Percentiles rank a stretch among this genome's conserved stretches.
These are phyloP conservation scores for Gossypium lobatum DNA, from an alignment of 441 rosid genomes.

Conservation along the genomic window DNA sequence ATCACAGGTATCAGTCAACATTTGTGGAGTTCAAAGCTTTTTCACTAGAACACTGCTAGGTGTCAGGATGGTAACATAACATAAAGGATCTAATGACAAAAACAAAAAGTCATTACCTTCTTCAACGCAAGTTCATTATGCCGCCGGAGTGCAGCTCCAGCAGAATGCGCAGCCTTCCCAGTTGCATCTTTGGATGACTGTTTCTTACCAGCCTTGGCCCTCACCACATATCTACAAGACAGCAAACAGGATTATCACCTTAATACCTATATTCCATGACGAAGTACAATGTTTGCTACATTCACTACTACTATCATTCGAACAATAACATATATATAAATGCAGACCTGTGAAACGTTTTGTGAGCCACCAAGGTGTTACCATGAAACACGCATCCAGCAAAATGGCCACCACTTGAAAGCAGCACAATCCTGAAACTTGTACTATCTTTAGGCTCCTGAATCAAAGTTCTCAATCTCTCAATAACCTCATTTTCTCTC, in stretches of 20 bases:
- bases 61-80: background rate
- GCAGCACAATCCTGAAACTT: slow-evolving; percentile 56
- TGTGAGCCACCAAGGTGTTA: slow-evolving; percentile 58
- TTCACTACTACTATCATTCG: background rate
- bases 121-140: slow-evolving; percentile 84
- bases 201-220: slow-evolving; percentile 97
- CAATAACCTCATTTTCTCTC: slow-evolving; percentile 45
- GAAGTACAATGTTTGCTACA: background rate
- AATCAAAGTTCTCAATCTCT: slow-evolving; percentile 45
- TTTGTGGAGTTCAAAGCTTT: background rate
- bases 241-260: slow-evolving; percentile 14
- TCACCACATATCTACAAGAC: slow-evolving; percentile 71
- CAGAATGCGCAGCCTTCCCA: slow-evolving; percentile 86
- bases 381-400: slow-evolving; percentile 85
- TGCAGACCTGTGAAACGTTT: slow-evolving; percentile 85
- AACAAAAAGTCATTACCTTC: slow-evolving; percentile 45
- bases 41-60: background rate
- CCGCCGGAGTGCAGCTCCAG: slow-evolving; percentile 96
- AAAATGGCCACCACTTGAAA: slow-evolving; percentile 90
- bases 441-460: slow-evolving; percentile 38
- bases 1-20: slow-evolving; percentile 15
- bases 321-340: background rate
- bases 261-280: background rate
- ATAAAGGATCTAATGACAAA: background rate
- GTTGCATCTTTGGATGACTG: slow-evolving; percentile 90